Evolutionary conservation across 2,329 filamentous ascomycete species (phyloP).

Genomic region (Nigrospora sphaerica): DNA sequence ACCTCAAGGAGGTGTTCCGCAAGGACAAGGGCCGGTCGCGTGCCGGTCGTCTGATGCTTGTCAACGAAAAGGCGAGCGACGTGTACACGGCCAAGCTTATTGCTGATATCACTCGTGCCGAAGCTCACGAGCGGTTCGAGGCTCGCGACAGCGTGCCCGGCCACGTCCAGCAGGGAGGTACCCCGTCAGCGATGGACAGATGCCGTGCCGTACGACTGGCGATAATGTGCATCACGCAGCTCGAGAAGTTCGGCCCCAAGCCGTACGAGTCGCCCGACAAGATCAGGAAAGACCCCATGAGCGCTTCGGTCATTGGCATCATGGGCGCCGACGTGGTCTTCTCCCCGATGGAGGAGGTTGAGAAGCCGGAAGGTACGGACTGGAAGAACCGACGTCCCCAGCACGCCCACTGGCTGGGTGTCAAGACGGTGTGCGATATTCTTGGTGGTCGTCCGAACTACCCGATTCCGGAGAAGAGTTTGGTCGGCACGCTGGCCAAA

Average conservation of each 20-base stretch:
- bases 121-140: conserved; percentile 88
- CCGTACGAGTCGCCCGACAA: conserved; percentile 47
- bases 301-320: conserved; percentile 81
- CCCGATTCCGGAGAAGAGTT: conserved; percentile 37
- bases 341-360: conserved; percentile 70
- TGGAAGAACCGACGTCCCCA: conserved; percentile 85
- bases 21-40: conserved; percentile 82
- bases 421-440: conserved; percentile 78
- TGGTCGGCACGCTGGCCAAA: conserved; percentile 49
- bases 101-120: conserved; percentile 90
- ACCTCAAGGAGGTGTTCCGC: conserved; percentile 78
- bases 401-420: conserved; percentile 74
- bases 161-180: conserved; percentile 90
- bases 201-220: conserved; percentile 86
- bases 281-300: conserved; percentile 67
- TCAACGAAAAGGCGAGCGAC: conserved; percentile 88
- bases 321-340: conserved; percentile 88
- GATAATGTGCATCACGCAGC: conserved; percentile 88
- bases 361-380: conserved; percentile 82
- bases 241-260: conserved; percentile 69
- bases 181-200: conserved; percentile 92
- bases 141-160: conserved; percentile 85
- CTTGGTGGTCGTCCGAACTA: conserved; percentile 65
- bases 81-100: conserved; percentile 92
- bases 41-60: conserved; percentile 88